Conservation (phyloP, 345 rosid species). For the Eucalyptus decipiens region DNA sequence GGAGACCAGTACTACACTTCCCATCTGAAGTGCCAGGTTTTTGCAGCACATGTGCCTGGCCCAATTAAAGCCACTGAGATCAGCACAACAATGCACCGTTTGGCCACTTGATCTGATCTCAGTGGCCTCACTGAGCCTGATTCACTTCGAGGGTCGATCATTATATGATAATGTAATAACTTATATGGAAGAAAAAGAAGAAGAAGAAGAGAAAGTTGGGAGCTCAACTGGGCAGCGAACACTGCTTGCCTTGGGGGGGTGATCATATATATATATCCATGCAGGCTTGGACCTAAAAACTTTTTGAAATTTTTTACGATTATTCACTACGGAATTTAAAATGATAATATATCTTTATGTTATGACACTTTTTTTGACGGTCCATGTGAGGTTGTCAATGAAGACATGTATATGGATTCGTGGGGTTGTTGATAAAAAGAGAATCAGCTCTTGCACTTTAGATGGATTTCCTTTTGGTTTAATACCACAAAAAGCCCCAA, state of each 20-base stretch:
- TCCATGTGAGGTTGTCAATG: background rate
- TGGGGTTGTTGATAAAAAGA: too few species aligned
- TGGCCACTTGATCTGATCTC: background rate
- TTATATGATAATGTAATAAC: background rate
- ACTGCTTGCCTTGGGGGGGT: background rate
- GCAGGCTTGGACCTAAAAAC: background rate
- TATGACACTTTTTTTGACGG: background rate
- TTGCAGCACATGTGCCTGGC: background rate
- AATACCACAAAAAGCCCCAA: too few species aligned
- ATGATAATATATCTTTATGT: background rate
- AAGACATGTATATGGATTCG: too few species aligned
- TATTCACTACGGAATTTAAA: background rate
- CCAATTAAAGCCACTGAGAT: background rate
- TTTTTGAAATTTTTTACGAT: too few species aligned
- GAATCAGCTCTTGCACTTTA: background rate
- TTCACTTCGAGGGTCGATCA: background rate
- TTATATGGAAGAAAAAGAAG: background rate
- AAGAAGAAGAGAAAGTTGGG: background rate
- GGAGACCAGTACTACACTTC: slow-evolving; percentile 55
- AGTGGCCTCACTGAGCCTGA: background rate
- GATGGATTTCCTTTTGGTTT: too few species aligned
- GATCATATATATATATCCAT: background rate
- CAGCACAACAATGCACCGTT: background rate
- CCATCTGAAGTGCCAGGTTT: slow-evolving; percentile 38
- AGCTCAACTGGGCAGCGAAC: background rate